Percentiles rank a stretch among this genome's conserved stretches.
Evolutionary conservation across 2,329 filamentous ascomycete genomes (phyloP).

Genomic region (Trichophyton simii): DNA sequence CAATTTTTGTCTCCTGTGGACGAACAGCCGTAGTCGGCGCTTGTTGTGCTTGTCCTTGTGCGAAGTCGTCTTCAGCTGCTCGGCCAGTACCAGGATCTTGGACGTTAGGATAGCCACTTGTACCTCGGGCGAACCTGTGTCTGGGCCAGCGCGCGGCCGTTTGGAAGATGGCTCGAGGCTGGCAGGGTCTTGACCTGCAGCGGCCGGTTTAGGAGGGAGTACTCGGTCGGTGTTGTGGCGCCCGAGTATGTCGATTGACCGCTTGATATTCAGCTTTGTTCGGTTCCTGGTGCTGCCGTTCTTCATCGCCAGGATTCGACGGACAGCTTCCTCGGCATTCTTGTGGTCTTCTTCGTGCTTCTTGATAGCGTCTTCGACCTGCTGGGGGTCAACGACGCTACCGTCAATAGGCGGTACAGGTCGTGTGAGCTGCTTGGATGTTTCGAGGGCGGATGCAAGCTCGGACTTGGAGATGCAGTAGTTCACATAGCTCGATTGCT

Average conservation of each 20-base stretch:
- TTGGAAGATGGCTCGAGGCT: slow-evolving; percentile 29
- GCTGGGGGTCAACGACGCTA: slow-evolving; percentile 26
- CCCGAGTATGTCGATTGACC: slow-evolving; percentile 78
- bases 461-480: slow-evolving; percentile 59
- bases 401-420: slow-evolving; percentile 23
- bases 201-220: slow-evolving; percentile 49
- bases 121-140: slow-evolving; percentile 94
- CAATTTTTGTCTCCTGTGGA: slow-evolving; percentile 81
- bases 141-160: slow-evolving; percentile 60
- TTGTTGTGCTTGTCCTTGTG: slow-evolving; percentile 90
- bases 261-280: slow-evolving; percentile 67
- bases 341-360: slow-evolving; percentile 46
- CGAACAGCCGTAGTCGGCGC: slow-evolving; percentile 70
- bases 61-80: slow-evolving; percentile 56
- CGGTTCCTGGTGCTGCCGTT: slow-evolving; percentile 69
- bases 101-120: slow-evolving; percentile 90
- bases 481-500: slow-evolving; percentile 46
- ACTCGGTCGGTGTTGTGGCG: slow-evolving; percentile 71
- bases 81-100: slow-evolving; percentile 74
- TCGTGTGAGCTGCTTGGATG: slow-evolving; percentile 52
- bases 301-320: slow-evolving; percentile 63
- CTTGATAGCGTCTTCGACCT: slow-evolving; percentile 25
- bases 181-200: slow-evolving; percentile 18
- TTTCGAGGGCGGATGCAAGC: slow-evolving; percentile 52
- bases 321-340: slow-evolving; percentile 62